phyloP scores from a whole-genome alignment of 768 basidiomycete species.

The Cystobasidium ongulense region DNA sequence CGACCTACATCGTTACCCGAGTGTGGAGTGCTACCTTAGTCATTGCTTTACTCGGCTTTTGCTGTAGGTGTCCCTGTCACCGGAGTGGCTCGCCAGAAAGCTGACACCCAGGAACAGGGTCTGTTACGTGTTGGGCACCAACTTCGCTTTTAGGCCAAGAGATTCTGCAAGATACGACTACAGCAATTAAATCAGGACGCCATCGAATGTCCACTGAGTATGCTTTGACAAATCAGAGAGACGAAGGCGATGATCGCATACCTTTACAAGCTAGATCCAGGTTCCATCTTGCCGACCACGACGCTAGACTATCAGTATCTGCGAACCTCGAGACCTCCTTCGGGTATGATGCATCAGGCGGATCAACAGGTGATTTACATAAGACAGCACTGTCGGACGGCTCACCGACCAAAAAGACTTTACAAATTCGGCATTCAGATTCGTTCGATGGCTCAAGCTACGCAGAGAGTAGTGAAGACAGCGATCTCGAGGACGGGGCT shows the following conservation, averaged over 20 bases:
- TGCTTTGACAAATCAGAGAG: neutral
- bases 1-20: slow-evolving; percentile 44
- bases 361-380: neutral
- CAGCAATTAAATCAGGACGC: neutral
- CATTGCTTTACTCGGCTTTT: slow-evolving; percentile 15
- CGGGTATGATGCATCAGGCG: neutral
- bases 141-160: slow-evolving; percentile 18
- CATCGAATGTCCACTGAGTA: neutral
- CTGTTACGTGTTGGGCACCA: slow-evolving; percentile 26
- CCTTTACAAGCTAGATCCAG: neutral
- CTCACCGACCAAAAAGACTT: neutral
- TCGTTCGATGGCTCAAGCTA: slow-evolving; percentile 30
- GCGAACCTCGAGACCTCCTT: neutral
- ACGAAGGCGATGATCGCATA: neutral
- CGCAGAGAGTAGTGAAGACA: slow-evolving; percentile 3
- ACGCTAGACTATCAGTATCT: neutral
- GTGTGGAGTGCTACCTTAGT: slow-evolving; percentile 24
- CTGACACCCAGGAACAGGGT: neutral
- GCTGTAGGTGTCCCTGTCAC: neutral
- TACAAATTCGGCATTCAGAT: slow-evolving; percentile 37
- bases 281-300: neutral
- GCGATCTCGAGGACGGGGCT: neutral
- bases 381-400: neutral
- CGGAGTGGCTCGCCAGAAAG: neutral
- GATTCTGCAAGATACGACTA: slow-evolving; percentile 49